Conservation (phyloP, 73 alveolate genomes). For the Stentor coeruleus region DNA sequence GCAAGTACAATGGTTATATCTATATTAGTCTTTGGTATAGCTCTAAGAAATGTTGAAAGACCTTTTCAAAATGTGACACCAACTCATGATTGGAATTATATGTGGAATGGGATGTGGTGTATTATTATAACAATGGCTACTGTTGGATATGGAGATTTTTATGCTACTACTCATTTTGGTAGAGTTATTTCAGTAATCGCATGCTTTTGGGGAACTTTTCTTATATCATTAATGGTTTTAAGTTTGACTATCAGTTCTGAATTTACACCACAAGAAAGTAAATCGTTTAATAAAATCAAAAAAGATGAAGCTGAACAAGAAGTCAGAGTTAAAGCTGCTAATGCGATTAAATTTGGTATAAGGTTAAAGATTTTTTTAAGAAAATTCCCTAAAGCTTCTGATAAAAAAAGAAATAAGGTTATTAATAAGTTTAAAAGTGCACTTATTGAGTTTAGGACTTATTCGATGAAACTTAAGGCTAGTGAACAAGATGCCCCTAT, state of each 20-base stretch:
- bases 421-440: constrained; percentile 37
- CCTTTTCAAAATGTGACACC: constrained; percentile 38
- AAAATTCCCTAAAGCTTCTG: constrained; percentile 33
- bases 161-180: constrained; percentile 22
- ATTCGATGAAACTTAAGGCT: constrained; percentile 35
- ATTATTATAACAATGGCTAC: constrained; percentile 35
- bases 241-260: constrained; percentile 64
- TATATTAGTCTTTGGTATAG: constrained; percentile 45
- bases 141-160: constrained; percentile 34
- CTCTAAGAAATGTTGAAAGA: constrained; percentile 54
- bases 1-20: constrained; percentile 51
- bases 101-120: constrained; percentile 30
- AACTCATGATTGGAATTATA: constrained; percentile 46
- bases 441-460: constrained; percentile 33
- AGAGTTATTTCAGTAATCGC: constrained; percentile 30
- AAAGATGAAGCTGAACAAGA: constrained; percentile 37
- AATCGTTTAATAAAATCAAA: constrained; percentile 56
- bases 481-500: constrained; percentile 51
- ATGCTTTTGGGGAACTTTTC: constrained; percentile 48
- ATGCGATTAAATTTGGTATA: constrained; percentile 30
- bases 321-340: constrained; percentile 35
- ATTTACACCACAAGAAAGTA: constrained; percentile 60
- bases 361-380: constrained; percentile 29
- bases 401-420: constrained; percentile 26
- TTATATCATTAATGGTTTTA: constrained; percentile 67